Evolutionary conservation across 192 early-diverging fungal genomes (phyloP), one percentile per base, ranked within the genome.

Genomic region (Chytriomyces hyalinus): DNA sequence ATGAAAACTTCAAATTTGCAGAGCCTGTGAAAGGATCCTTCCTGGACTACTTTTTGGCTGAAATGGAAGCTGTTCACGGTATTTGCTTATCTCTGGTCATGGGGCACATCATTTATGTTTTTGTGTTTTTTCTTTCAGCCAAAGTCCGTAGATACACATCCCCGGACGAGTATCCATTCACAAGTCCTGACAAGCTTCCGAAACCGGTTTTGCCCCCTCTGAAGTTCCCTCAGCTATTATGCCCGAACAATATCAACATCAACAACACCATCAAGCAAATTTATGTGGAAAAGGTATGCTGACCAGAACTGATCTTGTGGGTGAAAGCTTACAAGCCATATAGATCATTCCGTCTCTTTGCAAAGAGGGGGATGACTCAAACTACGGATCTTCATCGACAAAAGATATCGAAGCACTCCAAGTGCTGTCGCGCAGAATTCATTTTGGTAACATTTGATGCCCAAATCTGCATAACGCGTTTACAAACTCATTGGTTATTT

Each of bases 161-260:
- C 60, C 97, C 97, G 8, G 97, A 99, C 84, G 96, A 99, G 80
- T 97, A 96, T 77, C 94, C 97, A 0, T 99, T 99, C 79, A 93
- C 93, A 20, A 71, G 68, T 24, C 53, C 53, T 57, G n/a, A 28
- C 3, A 75, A 84, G 69, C 89, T 99, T 8, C 96, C 96, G 6
- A 87, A 91, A 1, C 94, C 97, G 7, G 89, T 99, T 53, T 84
- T 99, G 9, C 95, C 97, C 9, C 80, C 91, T 20, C 83, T 98
- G 6, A 82, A 92, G 10, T 98, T 92, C 75, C 94, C 96, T 5
- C 83, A 86, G 50, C 87, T 94, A 43, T 87, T 90, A 22, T 83
- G 86, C 61, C 90, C 90, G 11, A 93, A 93, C 77, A 66, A 87
- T 48, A 92, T 99, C 83, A 98, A 97, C 84, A 82, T 95, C 26